Evolutionary conservation across 177 flowering plant species (phyloP).

Genomic region (Vitis hybrid): DNA sequence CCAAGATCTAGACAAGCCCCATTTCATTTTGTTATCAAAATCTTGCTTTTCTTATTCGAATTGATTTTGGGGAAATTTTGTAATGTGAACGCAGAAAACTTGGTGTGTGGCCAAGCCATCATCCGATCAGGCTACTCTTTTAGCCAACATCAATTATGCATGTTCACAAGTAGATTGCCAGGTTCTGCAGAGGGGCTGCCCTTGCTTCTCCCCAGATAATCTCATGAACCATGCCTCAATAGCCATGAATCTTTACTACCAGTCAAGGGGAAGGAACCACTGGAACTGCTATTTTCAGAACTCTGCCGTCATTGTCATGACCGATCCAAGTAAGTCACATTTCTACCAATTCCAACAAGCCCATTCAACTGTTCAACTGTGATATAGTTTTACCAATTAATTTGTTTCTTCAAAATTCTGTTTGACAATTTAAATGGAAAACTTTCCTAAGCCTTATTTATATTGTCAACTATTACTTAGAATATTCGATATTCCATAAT

Average conservation of each 20-base stretch:
- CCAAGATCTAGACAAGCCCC: too few relatives aligned
- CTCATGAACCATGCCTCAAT: constrained; percentile 79
- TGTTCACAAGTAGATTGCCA: constrained; percentile 70
- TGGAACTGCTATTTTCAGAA: constrained; percentile 74
- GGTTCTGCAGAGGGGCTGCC: constrained; percentile 46
- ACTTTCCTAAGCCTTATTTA: too few relatives aligned
- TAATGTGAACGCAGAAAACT: constrained; percentile 46
- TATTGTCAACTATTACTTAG: too few relatives aligned
- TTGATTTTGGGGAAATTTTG: neutral
- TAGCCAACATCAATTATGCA: constrained; percentile 54
- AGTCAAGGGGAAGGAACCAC: constrained; percentile 55
- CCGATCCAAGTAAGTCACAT: constrained; percentile 73
- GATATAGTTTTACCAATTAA: too few relatives aligned
- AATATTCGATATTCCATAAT: too few relatives aligned
- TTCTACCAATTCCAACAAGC: neutral
- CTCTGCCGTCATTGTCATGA: constrained; percentile 52
- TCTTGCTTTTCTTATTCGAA: neutral
- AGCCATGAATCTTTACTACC: constrained; percentile 91
- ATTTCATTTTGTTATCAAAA: too few relatives aligned
- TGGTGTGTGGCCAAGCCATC: constrained; percentile 91
- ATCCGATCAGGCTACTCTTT: constrained; percentile 42
- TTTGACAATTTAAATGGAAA: too few relatives aligned
- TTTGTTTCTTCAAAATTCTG: too few relatives aligned
- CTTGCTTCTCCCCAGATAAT: constrained; percentile 64
- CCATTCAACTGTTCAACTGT: too few relatives aligned